Evolutionary conservation across 352 stramenopile genomes (phyloP).

Genomic region (Thalassiosira pacifica): DNA sequence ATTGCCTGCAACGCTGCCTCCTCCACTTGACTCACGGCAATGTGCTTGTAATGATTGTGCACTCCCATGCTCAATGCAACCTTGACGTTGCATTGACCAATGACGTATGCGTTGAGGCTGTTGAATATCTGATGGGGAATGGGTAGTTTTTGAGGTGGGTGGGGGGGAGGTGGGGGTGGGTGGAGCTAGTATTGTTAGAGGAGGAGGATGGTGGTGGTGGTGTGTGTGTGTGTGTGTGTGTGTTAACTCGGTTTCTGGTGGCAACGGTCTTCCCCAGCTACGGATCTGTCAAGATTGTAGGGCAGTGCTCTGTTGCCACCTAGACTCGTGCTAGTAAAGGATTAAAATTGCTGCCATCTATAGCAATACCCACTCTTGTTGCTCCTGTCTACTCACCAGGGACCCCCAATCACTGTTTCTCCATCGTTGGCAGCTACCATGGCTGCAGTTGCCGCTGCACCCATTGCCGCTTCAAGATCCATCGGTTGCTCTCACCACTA

Average conservation of each 20-base stretch:
- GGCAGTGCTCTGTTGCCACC: no score
- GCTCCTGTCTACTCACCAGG: neutral
- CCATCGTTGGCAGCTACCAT: neutral
- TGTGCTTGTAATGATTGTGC: conserved; percentile 98
- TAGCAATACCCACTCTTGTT: neutral
- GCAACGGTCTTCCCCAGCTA: no score
- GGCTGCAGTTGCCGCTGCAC: neutral
- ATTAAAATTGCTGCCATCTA: no score
- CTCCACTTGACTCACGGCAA: conserved; percentile 84
- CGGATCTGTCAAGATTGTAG: no score
- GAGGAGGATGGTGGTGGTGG: no score
- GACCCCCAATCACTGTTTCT: no score
- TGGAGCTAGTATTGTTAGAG: no score
- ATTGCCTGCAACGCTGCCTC: conserved; percentile 55
- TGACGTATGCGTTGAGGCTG: conserved; percentile 96
- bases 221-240: neutral
- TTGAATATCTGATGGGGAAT: conserved; percentile 95
- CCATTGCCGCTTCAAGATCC: neutral
- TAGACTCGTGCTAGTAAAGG: no score
- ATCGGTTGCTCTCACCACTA: conserved; percentile 30
- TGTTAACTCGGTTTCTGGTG: no score
- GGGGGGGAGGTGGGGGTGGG: conserved; percentile 5
- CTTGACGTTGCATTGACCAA: conserved; percentile 97
- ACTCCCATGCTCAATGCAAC: conserved; percentile 95
- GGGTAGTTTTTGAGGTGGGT: conserved; percentile 62